Base-by-base conservation (phyloP, 2,329 filamentous ascomycete genomes). In the Aspergillus latus region DNA sequence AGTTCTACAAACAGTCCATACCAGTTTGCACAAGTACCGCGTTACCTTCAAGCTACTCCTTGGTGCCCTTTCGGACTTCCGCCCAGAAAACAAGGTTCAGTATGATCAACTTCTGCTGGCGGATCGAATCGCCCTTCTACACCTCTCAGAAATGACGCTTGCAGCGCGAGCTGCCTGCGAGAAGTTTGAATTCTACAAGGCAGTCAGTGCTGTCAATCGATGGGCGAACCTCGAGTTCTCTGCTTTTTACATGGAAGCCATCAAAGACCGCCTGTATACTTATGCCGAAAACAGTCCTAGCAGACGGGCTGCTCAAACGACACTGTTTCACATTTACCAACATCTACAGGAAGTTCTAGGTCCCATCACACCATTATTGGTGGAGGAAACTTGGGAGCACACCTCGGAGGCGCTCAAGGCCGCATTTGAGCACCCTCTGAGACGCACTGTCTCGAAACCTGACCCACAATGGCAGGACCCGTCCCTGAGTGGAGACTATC, bases 231-330 rank as follows among this genome's bases (percentile, higher is more conserved):
- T 82, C 26, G 90, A 97, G 63, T 81, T 99, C 26, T 97, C 92
- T 0, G 88, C 93, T 0, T 96, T 97, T 72, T 99, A 97, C 72
- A 85, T 99, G 56, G 94, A 99, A 73, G 86, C 89, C 0, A 81
- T 92, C 65, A 99, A 99, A 74, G 94, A 99, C 67, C 82, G 90
- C 2, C 79, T 97, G 1, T 99, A 99, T 77, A 94, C 92, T 45
- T 90, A 89, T 30, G 84, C 87, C 58, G 83, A 84, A 11, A 80
- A 83, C 11, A 88, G 88, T 46, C 79, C 83, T 4, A 74, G 89
- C 47, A 78, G 85, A 51, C 68, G 77, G 28, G 77, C 78, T 21
- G 81, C 83, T 1, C 85, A 88, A 63, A 80, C 76, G 4, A 80
- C 83, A 1, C 72, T 87, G 6, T 79, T 78, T 46, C 70, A 81